Base-by-base conservation (phyloP, 208 protist genomes). In the Crithidia thermophila region DNA sequence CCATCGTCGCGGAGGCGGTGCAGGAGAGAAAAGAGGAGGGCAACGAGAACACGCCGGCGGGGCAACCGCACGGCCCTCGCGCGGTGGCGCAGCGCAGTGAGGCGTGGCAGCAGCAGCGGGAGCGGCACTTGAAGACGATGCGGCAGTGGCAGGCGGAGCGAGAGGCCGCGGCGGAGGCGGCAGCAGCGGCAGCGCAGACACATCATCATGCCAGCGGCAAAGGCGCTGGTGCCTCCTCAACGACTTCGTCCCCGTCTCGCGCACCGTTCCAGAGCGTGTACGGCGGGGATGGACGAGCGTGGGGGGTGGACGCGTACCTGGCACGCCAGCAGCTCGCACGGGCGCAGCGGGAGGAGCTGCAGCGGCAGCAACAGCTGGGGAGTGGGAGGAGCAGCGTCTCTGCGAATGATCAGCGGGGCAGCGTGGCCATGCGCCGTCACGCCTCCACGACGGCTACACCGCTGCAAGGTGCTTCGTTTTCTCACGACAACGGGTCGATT, bases 101-200 rank as follows among this genome's bases (percentile, higher is more conserved):
- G 25, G 53, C 63, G 37, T 87, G 84, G 78, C 75, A 80, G 46
- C 61, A 42, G 34, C 72, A 75, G 57, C 79, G 69, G 10, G 75
- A 91, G 37, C 43, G 40, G 14, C 77, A 78, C 51, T 27, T 88
- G n/a, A 67, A 63, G 30, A 67, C 73, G 67, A 64, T 78, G 56
- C 63, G 74, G 20, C 46, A 52, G 50, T 76, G 43, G 73, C 70
- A 88, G 23, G 61, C 28, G 23, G 70, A 88, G 40, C 60, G 75
- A 30, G 66, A 77, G 43, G 72, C 75, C 1, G 75, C 72, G 39
- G 72, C 52, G 43, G 67, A 69, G 57, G 50, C 39, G 16, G 31
- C 50, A 46, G 43, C 42, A 37, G 18, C 64, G 46, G 3, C 51
- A 57, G 50, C 53, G 42, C 20, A 25, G 50, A 0, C 43, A 37